Evolutionary conservation across 345 rosid genomes (phyloP).

Genomic region (Laguncularia racemosa): DNA sequence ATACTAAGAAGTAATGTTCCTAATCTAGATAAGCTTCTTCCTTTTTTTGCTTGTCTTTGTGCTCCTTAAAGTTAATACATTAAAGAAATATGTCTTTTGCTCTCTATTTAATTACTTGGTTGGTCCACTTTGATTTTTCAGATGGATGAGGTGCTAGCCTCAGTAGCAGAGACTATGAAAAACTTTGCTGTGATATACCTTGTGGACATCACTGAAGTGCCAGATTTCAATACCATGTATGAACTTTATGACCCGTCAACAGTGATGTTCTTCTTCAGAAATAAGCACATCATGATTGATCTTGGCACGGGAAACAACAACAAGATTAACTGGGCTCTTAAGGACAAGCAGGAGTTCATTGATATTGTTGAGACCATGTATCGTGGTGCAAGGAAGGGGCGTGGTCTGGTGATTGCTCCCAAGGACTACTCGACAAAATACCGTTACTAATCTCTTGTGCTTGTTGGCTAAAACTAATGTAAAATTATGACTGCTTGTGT

Average conservation of each 20-base stretch:
- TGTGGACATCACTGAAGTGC: slow-evolving; percentile 85
- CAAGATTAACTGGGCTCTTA: slow-evolving; percentile 96
- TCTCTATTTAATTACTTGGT: background rate
- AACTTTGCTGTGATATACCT: slow-evolving; percentile 95
- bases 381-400: slow-evolving; percentile 91
- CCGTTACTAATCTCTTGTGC: slow-evolving; percentile 47
- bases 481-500: background rate
- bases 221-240: slow-evolving; percentile 92
- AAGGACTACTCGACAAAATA: slow-evolving; percentile 97
- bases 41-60: too few relatives aligned
- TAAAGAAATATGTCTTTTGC: background rate
- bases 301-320: slow-evolving; percentile 97
- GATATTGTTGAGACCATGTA: slow-evolving; percentile 84
- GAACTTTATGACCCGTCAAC: slow-evolving; percentile 93
- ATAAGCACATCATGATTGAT: slow-evolving; percentile 97
- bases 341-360: slow-evolving; percentile 96
- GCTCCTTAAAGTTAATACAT: too few relatives aligned
- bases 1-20: too few relatives aligned
- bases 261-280: slow-evolving; percentile 95
- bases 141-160: slow-evolving; percentile 93
- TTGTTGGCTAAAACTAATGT: background rate
- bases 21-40: too few relatives aligned
- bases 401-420: slow-evolving; percentile 92
- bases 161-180: slow-evolving; percentile 91
- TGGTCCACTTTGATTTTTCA: slow-evolving; percentile 12